Evolutionary conservation across 768 basidiomycete species (phyloP), one percentile per base, ranked within the genome.

Genomic region (Suillus fuscotomentosus): DNA sequence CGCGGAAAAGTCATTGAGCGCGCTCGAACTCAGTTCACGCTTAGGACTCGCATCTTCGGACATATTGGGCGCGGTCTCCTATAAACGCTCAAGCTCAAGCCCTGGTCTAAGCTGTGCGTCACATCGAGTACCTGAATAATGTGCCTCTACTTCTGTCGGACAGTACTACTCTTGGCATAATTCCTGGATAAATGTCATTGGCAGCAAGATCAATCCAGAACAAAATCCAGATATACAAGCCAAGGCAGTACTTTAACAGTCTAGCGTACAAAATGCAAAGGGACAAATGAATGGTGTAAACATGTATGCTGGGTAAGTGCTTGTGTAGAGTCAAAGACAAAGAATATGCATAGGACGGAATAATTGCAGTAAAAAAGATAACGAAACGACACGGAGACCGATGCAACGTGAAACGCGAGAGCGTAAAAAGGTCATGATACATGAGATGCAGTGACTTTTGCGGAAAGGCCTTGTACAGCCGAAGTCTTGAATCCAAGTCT

Each of bases 401-500:
- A 70, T 71, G 64, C 70, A 69, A 72, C 68, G 68, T 63, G 64
- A 62, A 66, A 70, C 60, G 27, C 41, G 61, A 68, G 62, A 68
- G 64, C 66, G 61, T 63, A 57, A 48, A 64, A 13, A 17, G 39
- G 62, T 78, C 70, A 76, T 66, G 66, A 69, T 22, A 67, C 61
- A 67, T 70, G 77, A 63, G 70, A 65, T 63, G 84, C 75, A 64
- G 84, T 83, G 64, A 87, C 78, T 78, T 87, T 88, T 43, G 82
- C 79, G 56, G 82, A 76, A 62, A 83, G 80, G 43, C 83, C 87
- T 69, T 84, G 89, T 67, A 86, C 82, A 17, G 90, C 87, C 20
- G 91, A 87, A 27, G 91, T 93, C 83, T 88, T 94, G 84, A 97
- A 97, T 34, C 95, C 95, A 63, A 97, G 83, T 71, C 92, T 88